phyloP scores from a whole-genome alignment of 208 protist species.

The Polymyxa betae region DNA sequence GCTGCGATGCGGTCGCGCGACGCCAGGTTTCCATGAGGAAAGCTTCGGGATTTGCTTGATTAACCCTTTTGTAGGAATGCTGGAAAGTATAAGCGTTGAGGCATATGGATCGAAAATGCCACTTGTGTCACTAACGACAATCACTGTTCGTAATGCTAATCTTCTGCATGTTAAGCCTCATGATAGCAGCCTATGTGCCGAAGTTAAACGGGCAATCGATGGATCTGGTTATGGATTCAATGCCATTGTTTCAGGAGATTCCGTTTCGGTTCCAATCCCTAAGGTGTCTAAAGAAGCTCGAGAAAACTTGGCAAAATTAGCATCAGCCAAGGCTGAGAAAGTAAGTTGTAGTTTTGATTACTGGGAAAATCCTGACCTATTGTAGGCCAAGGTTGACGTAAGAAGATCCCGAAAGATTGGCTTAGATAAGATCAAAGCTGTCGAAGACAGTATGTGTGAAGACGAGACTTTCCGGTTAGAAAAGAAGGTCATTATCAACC shows the following conservation, averaged over 20 bases:
- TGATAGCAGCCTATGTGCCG: neutral
- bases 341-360: too few relatives aligned
- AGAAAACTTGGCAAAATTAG: constrained; percentile 7
- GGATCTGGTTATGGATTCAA: constrained; percentile 2
- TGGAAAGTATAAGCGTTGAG: neutral
- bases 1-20: constrained; percentile 9
- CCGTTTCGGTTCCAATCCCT: neutral
- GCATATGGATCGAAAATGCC: constrained; percentile 28
- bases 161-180: constrained; percentile 16
- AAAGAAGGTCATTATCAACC: constrained; percentile 14
- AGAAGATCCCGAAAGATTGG: neutral
- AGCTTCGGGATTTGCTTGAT: neutral
- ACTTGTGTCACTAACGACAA: neutral
- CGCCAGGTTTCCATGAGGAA: neutral
- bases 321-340: neutral
- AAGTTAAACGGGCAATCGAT: constrained; percentile 21
- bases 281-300: constrained; percentile 21
- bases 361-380: neutral
- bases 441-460: neutral
- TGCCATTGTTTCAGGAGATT: neutral
- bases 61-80: neutral
- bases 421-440: neutral
- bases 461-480: neutral
- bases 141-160: neutral
- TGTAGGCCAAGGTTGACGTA: neutral